Base-by-base conservation (phyloP, 345 rosid genomes). In the Salix dunnii region DNA sequence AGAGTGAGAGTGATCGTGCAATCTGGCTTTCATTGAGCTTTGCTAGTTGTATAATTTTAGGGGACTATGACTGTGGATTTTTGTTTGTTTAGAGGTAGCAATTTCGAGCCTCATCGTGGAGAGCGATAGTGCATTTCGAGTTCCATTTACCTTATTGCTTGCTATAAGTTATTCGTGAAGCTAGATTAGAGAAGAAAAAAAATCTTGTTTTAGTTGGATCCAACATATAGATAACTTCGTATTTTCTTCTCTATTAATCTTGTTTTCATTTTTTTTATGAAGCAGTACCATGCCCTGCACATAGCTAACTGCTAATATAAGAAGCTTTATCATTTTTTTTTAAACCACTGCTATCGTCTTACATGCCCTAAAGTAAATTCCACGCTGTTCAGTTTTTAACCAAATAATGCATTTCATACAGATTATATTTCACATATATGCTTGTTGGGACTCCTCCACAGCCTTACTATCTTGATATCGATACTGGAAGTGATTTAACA, bases 401-500 rank as follows among this genome's bases (percentile, higher is more conserved):
- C 13, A 20, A 68, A 58, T 61, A 33, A 38, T 43, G 49, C 16
- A 43, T 74, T 48, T 65, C 42, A 53, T 82, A 62, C 85, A 94
- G 98, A 70, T 77, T 92, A 74, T 94, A 94, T 79, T 94, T 78
- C 83, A 94, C 98, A 53, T 80, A 87, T 62, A 71, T 92, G 65
- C 89, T 85, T 77, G 83, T 92, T 49, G 98, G 99, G 62, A 89
- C 68, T 77, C 94, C 92, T 40, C 90, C 84, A 74, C 88, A 83
- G 69, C 87, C 84, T 42, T 90, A 90, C 77, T 90, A 80, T 82
- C 93, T 95, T 31, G 99, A 95, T 86, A 78, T 95, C 51, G 99
- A 95, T 83, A 93, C 99, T 51, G 97, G 96, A 71, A 95, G 97
- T 84, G 99, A 89, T 84, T 86, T 95, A 85, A 88, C 97, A 70